A percentile compares a stretch with the other conserved stretches of the same genome.
phyloP scores from a whole-genome alignment of 495 filamentous ascomycete genomes.

The Astrocystis sublimbata region DNA sequence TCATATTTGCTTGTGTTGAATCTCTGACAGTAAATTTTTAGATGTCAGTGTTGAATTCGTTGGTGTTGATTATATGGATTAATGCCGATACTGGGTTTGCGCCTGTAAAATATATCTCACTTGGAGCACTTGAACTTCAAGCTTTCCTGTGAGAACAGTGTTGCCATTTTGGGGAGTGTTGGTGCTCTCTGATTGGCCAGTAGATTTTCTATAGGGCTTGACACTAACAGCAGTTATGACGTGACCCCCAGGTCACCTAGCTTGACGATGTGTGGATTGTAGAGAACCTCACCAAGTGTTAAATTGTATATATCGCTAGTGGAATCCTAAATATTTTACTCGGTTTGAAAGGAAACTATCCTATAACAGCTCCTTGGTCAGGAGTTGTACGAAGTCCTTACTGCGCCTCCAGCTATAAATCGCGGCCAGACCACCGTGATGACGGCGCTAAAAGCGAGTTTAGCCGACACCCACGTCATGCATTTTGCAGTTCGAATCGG shows the following conservation, averaged over 20 bases:
- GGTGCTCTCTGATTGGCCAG: neutral
- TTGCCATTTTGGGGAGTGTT: neutral
- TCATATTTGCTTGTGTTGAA: neutral
- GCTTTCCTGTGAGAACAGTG: neutral
- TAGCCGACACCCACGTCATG: neutral
- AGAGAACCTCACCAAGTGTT: too few relatives aligned
- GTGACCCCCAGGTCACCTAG: too few relatives aligned
- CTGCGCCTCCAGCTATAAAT: neutral
- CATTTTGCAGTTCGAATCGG: too few relatives aligned
- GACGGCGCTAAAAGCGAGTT: neutral
- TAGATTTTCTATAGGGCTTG: neutral
- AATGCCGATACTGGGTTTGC: too few relatives aligned
- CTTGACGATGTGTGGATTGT: too few relatives aligned
- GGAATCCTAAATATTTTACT: too few relatives aligned
- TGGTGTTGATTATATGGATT: too few relatives aligned
- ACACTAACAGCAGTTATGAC: too few relatives aligned
- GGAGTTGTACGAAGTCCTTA: neutral
- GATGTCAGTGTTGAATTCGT: too few relatives aligned
- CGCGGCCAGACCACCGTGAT: neutral
- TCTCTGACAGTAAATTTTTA: neutral
- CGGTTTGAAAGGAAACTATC: too few relatives aligned
- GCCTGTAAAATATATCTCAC: conserved; percentile 10
- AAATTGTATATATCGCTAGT: too few relatives aligned
- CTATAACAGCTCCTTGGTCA: too few relatives aligned
- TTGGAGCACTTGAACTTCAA: neutral